Base-by-base conservation (phyloP, 805 yeast species). In the Candida incommunis region DNA sequence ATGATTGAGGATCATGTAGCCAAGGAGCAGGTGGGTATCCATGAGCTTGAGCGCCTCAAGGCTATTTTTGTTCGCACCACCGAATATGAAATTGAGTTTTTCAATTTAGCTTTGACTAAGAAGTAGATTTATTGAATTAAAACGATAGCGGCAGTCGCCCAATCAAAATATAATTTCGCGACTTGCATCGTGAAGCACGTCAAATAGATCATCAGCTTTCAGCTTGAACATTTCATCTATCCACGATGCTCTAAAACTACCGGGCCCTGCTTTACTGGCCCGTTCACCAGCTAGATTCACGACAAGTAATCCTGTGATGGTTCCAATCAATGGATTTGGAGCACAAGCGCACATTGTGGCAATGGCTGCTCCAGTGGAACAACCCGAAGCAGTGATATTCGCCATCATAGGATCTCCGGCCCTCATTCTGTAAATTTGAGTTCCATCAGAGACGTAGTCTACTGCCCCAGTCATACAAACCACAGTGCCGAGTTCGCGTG, bases 391-490 rank as follows among this genome's bases (percentile, higher is more conserved):
- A 7, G 56, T 53, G 37, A 53, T 49, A 21, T 48, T 43, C 15
- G 56, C 54, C 56, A 53, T 53, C 46, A 42, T 44, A 9, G 52
- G 34, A 42, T 50, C 41, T 16, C 56, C 56, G 29, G 50, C 48
- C 3, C 42, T 46, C 11, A 51, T 18, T 15, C 53, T 46, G 15
- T 34, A 46, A 2, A 31, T 34, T 5, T 43, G 35, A 9, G 37
- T 35, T 21, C 51, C 51, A 25, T 49, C 52, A 9, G 51, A 34
- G 13, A 53, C 41, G 31, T 31, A 48, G 46, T 53, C 56, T 18
- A 45, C 41, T 11, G 24, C 44, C 2, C 56, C 56, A 34, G 52
- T 50, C 21, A 53, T 42, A 7, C 50, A 52, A 3, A 53, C 52
- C 1, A 51, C 45, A 3, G 41, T 16, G 2, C 25, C 27, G 21